Base-by-base conservation (phyloP, 164 flowering plant genomes). In the Nymphaea thermarum region DNA sequence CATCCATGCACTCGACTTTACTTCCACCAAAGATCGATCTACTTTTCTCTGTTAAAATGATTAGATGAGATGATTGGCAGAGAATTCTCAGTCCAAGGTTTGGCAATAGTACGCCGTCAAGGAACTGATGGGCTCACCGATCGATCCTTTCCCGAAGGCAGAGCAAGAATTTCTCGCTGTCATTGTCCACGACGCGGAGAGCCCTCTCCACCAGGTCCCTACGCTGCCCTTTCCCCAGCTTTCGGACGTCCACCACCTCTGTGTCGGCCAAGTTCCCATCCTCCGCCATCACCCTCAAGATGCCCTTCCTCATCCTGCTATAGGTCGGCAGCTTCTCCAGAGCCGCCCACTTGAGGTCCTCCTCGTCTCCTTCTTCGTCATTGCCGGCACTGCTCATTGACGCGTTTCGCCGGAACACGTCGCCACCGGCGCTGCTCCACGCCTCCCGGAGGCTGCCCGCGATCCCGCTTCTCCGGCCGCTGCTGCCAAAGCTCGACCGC, bases 241-340 rank as follows among this genome's bases (percentile, higher is more conserved):
- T 36, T 7, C 45, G 10, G 14, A 65, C 45, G 43, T 65, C 66
- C 41, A 65, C 45, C 43, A 18, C 66, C 43, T 47, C 12, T 25
- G 36, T 25, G 55, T 47, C 11, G 12, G 12, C 12, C 55, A 47
- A 7, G 42, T 41, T 76, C 3, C 87, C 89, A 60, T 79, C 65
- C 6, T 79, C 84, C 69, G 76, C 42, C 1, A 76, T 83, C 59
- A 80, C 77, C 67, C 62, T 77, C 63, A 85, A 53, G 25, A 84
- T 71, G 41, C 85, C 83, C 18, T 70, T 80, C 65, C 80, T 73
- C 72, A 87, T 3, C 43, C 90, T 72, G 44, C 82, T 84, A 63
- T 78, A 85, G 2, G 94, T 86, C 2, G 94, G 94, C 3, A 86
- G 85, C 76, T 81, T 78, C 76, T 86, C 94, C 5, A 88, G 80